Conservation (phyloP, 129 eudicot genomes). For the Chrysanthemum lavandulifolium region DNA sequence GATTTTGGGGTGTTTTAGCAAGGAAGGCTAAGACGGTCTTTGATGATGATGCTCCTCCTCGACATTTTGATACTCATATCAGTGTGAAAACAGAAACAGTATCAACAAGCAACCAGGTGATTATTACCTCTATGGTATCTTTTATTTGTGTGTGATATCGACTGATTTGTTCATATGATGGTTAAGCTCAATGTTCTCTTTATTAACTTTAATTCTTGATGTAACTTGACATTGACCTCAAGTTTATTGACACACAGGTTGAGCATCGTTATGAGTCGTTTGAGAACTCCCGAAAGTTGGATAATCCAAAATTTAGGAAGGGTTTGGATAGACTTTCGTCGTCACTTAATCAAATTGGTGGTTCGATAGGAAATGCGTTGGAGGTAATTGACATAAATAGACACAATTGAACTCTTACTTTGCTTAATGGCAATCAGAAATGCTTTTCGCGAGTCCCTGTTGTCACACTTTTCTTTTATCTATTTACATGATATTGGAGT, state of each 20-base stretch:
- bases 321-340: constrained; percentile 66
- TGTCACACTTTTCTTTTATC: neutral
- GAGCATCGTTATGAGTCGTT: constrained; percentile 39
- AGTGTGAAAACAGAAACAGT: constrained; percentile 31
- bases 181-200: constrained; percentile 7
- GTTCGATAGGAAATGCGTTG: constrained; percentile 68
- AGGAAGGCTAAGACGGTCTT: constrained; percentile 80
- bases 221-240: neutral
- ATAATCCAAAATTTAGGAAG: constrained; percentile 64
- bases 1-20: constrained; percentile 89
- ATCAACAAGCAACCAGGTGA: constrained; percentile 50
- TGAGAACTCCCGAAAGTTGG: constrained; percentile 48
- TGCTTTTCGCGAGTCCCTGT: neutral
- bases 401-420: neutral
- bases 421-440: constrained; percentile 9
- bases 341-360: constrained; percentile 81
- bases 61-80: constrained; percentile 27
- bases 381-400: constrained; percentile 51
- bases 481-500: neutral
- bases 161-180: neutral
- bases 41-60: constrained; percentile 52
- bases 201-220: constrained; percentile 7
- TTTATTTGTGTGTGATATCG: neutral
- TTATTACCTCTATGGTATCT: constrained; percentile 7
- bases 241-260: constrained; percentile 22